Evolutionary conservation across 2,329 filamentous ascomycete species (phyloP).

Genomic region (Thelonectria discophora): DNA sequence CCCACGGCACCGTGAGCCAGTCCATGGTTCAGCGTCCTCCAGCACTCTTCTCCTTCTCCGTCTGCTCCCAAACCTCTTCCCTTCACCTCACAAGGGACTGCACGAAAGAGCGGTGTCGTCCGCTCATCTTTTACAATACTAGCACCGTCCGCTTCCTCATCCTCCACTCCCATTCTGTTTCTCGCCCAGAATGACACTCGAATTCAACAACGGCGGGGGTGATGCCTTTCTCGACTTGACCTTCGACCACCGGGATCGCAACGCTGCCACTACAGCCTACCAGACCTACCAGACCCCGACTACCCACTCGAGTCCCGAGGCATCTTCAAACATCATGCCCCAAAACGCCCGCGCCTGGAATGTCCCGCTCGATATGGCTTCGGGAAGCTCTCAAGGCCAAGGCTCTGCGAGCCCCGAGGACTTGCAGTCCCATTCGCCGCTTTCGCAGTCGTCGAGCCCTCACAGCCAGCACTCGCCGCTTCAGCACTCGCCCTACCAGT

Average conservation of each 20-base stretch:
- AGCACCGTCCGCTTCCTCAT: constrained; percentile 43
- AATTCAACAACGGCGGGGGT: constrained; percentile 66
- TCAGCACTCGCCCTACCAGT: constrained; percentile 65
- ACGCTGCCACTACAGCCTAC: constrained; percentile 47
- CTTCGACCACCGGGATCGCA: constrained; percentile 67
- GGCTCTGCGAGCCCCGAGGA: constrained; percentile 62
- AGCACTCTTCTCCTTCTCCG: constrained; percentile 41
- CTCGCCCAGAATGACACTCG: constrained; percentile 62
- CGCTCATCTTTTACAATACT: constrained; percentile 50
- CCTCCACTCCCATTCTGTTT: constrained; percentile 46
- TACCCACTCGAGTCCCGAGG: constrained; percentile 46
- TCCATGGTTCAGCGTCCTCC: constrained; percentile 39
- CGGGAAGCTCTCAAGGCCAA: constrained; percentile 53
- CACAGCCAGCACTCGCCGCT: constrained; percentile 59
- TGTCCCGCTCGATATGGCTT: constrained; percentile 63
- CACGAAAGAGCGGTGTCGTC: constrained; percentile 57
- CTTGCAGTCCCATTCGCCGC: constrained; percentile 57
- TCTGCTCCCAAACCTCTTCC: constrained; percentile 43
- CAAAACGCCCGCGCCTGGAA: constrained; percentile 55
- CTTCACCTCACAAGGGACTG: constrained; percentile 44
- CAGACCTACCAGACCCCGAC: constrained; percentile 41
- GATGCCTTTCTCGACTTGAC: constrained; percentile 69
- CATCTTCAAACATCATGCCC: constrained; percentile 48
- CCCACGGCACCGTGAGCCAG: constrained; percentile 37
- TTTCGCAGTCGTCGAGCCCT: constrained; percentile 61